Evolutionary conservation across 805 yeast species (phyloP), one percentile per base, ranked within the genome.

Genomic region (Pichia cabralensis): DNA sequence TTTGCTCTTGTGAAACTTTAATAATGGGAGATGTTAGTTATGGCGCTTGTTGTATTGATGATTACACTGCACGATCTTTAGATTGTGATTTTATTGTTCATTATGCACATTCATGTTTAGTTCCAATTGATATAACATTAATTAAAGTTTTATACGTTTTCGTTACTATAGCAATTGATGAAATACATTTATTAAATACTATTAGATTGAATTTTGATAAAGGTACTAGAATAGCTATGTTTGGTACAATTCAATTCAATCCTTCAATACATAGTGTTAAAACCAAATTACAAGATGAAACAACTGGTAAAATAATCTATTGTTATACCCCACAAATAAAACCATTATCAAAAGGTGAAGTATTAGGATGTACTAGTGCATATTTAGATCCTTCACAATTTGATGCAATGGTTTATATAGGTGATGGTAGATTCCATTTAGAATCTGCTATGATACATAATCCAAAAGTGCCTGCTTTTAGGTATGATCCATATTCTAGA

Each of bases 1-100:
- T 92, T 47, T 88, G 96, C 54, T 58, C 62, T 3, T 85, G 80
- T 34, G 95, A 88, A 50, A 82, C 88, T 0, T 65, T 92, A 1
- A 92, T 89, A 3, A 92, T 92, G 98, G 98, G 98, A 2, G 98
- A 92, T 56, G 98, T 92, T 0, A 84, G 96, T 0, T 92, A 92
- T 51, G 98, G 98, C 28, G 98, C 98, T 0, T 92, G 98, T 55
- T 92, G 98, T 60, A 86, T 92, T 30, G 98, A 92, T 55, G 98
- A 92, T 52, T 92, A 68, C 53, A 88, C 98, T 0, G 98, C 98
- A 2, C 66, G 88, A 43, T 76, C 97, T 0, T 58, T 92, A 19
- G 95, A 82, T 31, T 92, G 98, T 60, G 98, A 92, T 52, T 80
- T 88, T 49, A 76, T 92, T 40, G 85, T 89, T 11, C 98, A 92